Evolutionary conservation across 768 basidiomycete genomes (phyloP).

Genomic region (Tricholoma bakamatsutake): DNA sequence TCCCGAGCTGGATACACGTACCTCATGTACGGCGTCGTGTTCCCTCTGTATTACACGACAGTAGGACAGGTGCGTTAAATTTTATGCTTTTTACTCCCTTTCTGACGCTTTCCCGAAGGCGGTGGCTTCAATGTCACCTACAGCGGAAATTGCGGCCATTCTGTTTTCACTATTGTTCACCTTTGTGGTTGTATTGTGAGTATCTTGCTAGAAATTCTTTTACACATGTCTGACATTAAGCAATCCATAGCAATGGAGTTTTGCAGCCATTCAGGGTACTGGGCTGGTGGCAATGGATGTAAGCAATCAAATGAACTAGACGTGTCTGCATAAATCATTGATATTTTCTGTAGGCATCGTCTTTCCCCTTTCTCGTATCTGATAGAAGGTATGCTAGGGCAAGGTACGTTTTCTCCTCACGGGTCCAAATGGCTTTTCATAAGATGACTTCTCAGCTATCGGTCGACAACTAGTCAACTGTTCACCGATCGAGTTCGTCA

Average conservation of each 20-base stretch:
- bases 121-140: conserved; percentile 56
- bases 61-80: conserved; percentile 35
- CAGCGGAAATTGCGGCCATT: conserved; percentile 52
- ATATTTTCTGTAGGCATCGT: conserved; percentile 5
- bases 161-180: conserved; percentile 55
- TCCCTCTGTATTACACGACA: conserved; percentile 61
- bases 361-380: conserved; percentile 50
- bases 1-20: conserved; percentile 55
- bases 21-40: conserved; percentile 48
- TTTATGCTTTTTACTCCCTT: background rate
- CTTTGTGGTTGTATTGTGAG: conserved; percentile 32
- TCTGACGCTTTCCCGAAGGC: conserved; percentile 20
- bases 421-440: conserved; percentile 23
- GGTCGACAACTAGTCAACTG: conserved; percentile 50
- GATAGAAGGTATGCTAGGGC: conserved; percentile 44
- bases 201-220: background rate
- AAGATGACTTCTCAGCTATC: conserved; percentile 33
- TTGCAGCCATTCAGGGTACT: conserved; percentile 60
- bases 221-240: background rate
- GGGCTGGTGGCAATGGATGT: conserved; percentile 75
- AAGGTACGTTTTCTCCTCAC: conserved; percentile 28
- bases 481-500: conserved; percentile 51
- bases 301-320: conserved; percentile 10
- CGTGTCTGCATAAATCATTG: background rate
- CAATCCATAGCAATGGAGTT: conserved; percentile 48